Percentiles rank a stretch among this genome's conserved stretches.
Conservation (phyloP, 2,329 filamentous ascomycete genomes). For the Neophaeococcomyces mojaviensis region DNA sequence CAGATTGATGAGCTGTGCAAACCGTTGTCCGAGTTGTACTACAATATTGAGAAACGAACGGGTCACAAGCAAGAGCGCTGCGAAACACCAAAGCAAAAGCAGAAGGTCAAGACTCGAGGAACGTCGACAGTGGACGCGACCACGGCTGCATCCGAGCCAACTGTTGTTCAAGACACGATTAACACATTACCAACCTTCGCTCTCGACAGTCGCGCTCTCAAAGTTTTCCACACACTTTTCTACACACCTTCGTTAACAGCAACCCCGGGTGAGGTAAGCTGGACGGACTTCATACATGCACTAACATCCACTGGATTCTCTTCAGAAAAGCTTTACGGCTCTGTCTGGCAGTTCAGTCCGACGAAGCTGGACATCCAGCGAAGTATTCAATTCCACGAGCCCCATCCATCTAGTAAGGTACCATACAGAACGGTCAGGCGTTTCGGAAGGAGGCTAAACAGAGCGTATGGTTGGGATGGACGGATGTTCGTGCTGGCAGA, state of each 20-base stretch:
- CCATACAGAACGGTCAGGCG: constrained; percentile 40
- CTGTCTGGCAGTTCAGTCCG: constrained; percentile 53
- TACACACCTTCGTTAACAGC: constrained; percentile 28
- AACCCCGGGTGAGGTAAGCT: constrained; percentile 43
- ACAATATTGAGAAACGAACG: constrained; percentile 15
- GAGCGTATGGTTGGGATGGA: constrained; percentile 37
- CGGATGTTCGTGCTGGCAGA: not conserved
- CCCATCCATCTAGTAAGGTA: constrained; percentile 49
- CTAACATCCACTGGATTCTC: constrained; percentile 45
- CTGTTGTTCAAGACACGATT: constrained; percentile 15
- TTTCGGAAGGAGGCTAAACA: constrained; percentile 42
- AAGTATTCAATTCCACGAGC: constrained; percentile 55
- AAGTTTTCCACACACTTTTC: constrained; percentile 40
- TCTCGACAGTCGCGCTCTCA: constrained; percentile 32
- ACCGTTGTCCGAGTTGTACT: constrained; percentile 24
- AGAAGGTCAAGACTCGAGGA: constrained; percentile 24
- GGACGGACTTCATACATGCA: constrained; percentile 48
- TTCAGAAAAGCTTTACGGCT: constrained; percentile 52
- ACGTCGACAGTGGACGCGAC: not conserved
- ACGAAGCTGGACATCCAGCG: constrained; percentile 34
- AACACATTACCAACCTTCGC: constrained; percentile 28
- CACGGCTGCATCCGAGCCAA: constrained; percentile 1
- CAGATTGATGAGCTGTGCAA: constrained; percentile 9
- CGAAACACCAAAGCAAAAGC: not conserved
- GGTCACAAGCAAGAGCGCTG: constrained; percentile 5